Conservation (phyloP, 2,329 filamentous ascomycete species). For the Metarhizium sp. region DNA sequence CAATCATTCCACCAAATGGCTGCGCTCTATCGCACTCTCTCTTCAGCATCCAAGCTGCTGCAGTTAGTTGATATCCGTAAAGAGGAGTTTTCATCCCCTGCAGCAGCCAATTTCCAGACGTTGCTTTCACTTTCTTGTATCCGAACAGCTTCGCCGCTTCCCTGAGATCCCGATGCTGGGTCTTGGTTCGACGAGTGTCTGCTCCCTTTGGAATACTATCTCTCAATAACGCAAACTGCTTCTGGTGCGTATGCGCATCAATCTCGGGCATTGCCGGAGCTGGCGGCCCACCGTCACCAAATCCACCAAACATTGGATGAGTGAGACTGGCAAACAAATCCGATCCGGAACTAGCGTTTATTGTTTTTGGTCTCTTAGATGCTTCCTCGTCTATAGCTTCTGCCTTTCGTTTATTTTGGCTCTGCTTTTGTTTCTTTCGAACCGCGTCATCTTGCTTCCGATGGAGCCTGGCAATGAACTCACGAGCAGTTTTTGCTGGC, state of each 20-base stretch:
- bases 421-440: neutral
- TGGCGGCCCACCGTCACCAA: neutral
- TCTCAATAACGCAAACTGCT: constrained; percentile 5
- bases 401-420: neutral
- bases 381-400: neutral
- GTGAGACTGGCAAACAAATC: neutral
- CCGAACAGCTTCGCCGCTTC: constrained; percentile 13
- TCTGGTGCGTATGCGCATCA: neutral
- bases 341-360: neutral
- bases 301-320: neutral
- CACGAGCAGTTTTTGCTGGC: neutral
- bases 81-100: constrained; percentile 11
- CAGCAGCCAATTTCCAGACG: constrained; percentile 5
- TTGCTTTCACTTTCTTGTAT: constrained; percentile 5
- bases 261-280: neutral
- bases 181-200: constrained; percentile 7
- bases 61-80: constrained; percentile 38
- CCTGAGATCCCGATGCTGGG: constrained; percentile 10
- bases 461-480: neutral
- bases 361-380: neutral
- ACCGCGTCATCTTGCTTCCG: neutral
- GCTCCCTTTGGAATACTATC: constrained; percentile 4
- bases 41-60: constrained; percentile 42
- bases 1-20: constrained; percentile 51
- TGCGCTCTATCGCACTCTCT: constrained; percentile 29